Evolutionary conservation across 2,329 filamentous ascomycete species (phyloP).

Genomic region (Ceratocystis alfenasii): DNA sequence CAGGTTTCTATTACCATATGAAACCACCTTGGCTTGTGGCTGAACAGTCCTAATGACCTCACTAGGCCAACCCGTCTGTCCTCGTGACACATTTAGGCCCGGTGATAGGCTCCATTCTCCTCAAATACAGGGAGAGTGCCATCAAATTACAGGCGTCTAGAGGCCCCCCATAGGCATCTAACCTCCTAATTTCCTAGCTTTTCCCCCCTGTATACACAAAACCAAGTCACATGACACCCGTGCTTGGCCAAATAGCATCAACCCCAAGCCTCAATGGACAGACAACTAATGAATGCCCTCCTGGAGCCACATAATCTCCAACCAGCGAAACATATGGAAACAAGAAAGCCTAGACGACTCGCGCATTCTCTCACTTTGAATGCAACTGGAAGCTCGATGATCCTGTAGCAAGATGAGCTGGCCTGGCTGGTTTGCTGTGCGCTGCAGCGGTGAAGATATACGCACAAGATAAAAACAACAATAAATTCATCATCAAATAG

Average conservation of each 20-base stretch:
- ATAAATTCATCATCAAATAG: neutral
- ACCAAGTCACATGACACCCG: neutral
- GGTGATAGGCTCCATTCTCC: neutral
- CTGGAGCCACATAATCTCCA: no score
- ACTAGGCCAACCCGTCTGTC: neutral
- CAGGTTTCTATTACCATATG: constrained; percentile 2
- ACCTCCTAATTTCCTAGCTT: neutral
- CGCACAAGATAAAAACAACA: neutral
- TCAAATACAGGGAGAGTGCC: neutral
- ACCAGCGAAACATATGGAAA: no score
- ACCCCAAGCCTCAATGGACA: neutral
- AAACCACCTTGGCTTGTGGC: constrained; percentile 4
- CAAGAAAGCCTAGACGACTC: no score
- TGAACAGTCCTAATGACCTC: neutral
- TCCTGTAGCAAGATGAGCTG: neutral
- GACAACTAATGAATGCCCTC: no score
- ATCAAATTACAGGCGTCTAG: neutral
- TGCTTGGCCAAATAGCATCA: neutral
- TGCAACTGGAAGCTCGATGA: neutral
- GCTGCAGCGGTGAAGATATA: neutral
- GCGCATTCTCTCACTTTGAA: neutral
- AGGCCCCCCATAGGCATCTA: neutral
- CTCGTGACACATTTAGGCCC: neutral
- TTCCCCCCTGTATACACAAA: neutral
- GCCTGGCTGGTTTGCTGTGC: neutral